Evolutionary conservation across 768 basidiomycete genomes (phyloP).

Genomic region (Rhodotorula kratochvilovae): DNA sequence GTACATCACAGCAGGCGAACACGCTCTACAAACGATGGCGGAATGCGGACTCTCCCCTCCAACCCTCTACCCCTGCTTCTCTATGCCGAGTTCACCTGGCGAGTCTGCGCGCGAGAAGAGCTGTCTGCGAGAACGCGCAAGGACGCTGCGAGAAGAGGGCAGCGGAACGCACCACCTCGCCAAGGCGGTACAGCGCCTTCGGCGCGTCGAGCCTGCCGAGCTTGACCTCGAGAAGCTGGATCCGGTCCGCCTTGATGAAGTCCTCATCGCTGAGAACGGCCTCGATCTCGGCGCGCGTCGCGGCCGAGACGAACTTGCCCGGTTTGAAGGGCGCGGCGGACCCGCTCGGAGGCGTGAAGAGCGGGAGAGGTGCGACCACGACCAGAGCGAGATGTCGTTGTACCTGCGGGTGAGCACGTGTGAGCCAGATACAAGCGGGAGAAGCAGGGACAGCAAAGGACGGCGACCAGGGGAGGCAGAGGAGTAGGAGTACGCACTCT

Average conservation of each 20-base stretch:
- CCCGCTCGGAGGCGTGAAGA: slow-evolving; percentile 45
- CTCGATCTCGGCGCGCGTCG: slow-evolving; percentile 58
- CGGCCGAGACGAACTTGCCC: slow-evolving; percentile 46
- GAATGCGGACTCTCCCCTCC: no score
- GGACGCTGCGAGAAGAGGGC: background rate
- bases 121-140: no score
- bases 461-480: background rate
- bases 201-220: slow-evolving; percentile 74
- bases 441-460: background rate
- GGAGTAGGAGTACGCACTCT: slow-evolving; percentile 47
- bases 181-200: slow-evolving; percentile 42
- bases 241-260: slow-evolving; percentile 63
- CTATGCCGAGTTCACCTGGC: slow-evolving; percentile 1
- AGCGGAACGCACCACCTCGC: slow-evolving; percentile 20
- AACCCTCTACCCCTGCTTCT: background rate
- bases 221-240: slow-evolving; percentile 68
- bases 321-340: slow-evolving; percentile 15
- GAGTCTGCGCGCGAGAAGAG: background rate
- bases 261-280: slow-evolving; percentile 60
- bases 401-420: slow-evolving; percentile 52
- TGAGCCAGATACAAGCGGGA: background rate
- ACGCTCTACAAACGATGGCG: no score
- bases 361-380: slow-evolving; percentile 47
- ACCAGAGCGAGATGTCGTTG: slow-evolving; percentile 78
- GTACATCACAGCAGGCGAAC: no score